Evolutionary conservation across 352 stramenopile species (phyloP), one percentile per base, ranked within the genome.

Genomic region (Phytophthora pistaciae): DNA sequence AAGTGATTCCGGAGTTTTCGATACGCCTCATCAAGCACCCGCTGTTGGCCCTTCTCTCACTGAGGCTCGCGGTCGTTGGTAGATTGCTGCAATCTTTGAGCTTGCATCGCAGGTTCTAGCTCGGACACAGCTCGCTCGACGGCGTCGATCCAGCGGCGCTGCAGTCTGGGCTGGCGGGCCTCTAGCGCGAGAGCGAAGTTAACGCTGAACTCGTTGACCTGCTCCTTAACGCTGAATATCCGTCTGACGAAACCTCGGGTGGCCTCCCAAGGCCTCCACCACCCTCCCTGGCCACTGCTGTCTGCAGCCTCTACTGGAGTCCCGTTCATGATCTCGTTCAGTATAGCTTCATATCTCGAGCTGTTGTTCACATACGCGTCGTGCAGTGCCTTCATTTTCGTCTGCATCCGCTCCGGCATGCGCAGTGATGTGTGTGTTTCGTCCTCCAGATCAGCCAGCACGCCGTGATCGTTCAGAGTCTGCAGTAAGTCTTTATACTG

Each of bases 371-470:
- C 20, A 6, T 55, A 59, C 18, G 50, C 29, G 1, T 29, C 18
- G 7, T 67, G 13, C 20, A 77, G 11, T 8, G n/a, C 0, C 18
- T 67, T 52, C 70, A 77, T 70, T 13, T 74, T 27, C 0, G 16
- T 5, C 64, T 77, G 70, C 20, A 74, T 50, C 1, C 66, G 56
- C 5, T 64, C 23, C 3, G 60, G 66, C 18, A 77, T 44, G 36
- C 36, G 36, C 13, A 74, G 46, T 29, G 36, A 11, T 44, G 16
- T 44, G 36, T 11, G 36, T 6, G 16, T 44, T 44, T 44, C 4
- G 36, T 44, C 36, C 3, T 44, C 36, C 36, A 44, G 36, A 44
- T 18, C 36, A 14, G 2, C 5, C 9, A 54, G 7, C 14, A 55
- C 9, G n/a, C 21, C 33, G 29, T 6, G 18, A 6, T 56, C 13